Evolutionary conservation across 148 eudicot species (phyloP).

Genomic region (Chenopodium berlandieri): DNA sequence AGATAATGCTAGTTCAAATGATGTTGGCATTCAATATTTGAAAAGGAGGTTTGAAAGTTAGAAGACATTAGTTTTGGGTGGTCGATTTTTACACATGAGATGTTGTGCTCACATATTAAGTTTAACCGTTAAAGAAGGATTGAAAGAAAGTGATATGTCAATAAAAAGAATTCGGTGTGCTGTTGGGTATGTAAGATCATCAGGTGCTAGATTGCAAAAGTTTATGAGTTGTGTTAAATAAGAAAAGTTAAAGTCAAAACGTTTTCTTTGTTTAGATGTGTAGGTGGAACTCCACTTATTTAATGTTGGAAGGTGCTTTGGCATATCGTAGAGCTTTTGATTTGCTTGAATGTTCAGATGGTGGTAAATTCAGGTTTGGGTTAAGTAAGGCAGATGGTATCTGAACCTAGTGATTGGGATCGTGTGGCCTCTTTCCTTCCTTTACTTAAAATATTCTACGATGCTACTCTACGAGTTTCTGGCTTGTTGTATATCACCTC

Average conservation of each 20-base stretch:
- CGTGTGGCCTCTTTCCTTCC: too few relatives aligned
- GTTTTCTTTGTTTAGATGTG: slow-evolving; percentile 7
- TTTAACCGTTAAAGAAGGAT: background rate
- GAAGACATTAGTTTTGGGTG: background rate
- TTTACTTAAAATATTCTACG: too few relatives aligned
- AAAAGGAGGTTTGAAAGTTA: background rate
- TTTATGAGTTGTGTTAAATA: background rate
- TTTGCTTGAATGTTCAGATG: too few relatives aligned
- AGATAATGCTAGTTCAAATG: slow-evolving; percentile 22
- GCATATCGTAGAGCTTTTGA: too few relatives aligned
- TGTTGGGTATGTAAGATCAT: too few relatives aligned
- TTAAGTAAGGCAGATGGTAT: too few relatives aligned
- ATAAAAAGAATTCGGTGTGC: background rate
- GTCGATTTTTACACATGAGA: background rate
- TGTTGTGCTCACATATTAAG: background rate
- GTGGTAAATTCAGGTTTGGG: too few relatives aligned
- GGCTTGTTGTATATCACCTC: too few relatives aligned
- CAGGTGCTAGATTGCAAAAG: background rate
- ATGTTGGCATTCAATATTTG: slow-evolving; percentile 8
- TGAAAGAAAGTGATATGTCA: background rate
- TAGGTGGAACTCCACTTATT: background rate
- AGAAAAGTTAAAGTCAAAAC: background rate
- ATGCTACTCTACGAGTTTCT: too few relatives aligned
- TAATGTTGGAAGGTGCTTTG: too few relatives aligned
- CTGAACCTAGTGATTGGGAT: too few relatives aligned